phyloP scores from a whole-genome alignment of 257 asterid species.

The Prunella vulgaris region DNA sequence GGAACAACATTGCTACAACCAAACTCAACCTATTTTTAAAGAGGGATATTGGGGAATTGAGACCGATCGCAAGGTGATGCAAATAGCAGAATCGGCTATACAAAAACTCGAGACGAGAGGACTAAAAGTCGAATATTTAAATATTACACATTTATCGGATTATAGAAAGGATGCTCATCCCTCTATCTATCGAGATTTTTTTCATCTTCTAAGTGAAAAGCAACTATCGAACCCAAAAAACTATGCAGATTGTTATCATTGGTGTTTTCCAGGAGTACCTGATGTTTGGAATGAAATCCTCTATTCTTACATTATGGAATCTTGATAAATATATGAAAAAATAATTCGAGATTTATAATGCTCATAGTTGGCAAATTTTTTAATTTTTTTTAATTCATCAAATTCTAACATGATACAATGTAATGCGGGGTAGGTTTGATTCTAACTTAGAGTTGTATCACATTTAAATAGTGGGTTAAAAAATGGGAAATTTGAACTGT shows the following conservation, averaged over 20 bases:
- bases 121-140: slow-evolving; percentile 37
- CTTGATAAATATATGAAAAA: slow-evolving; percentile 8
- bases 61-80: slow-evolving; percentile 14
- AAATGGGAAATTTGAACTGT: background rate
- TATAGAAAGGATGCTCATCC: slow-evolving; percentile 67
- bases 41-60: slow-evolving; percentile 11
- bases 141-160: slow-evolving; percentile 59
- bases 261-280: slow-evolving; percentile 85
- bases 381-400: too few relatives aligned
- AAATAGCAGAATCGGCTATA: background rate
- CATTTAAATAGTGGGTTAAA: background rate
- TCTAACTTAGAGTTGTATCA: too few relatives aligned
- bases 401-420: background rate
- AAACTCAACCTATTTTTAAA: background rate
- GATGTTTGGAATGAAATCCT: slow-evolving; percentile 71
- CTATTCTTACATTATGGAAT: slow-evolving; percentile 17
- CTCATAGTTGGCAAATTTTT: background rate
- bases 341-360: background rate
- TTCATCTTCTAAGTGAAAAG: slow-evolving; percentile 24
- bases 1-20: background rate
- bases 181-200: slow-evolving; percentile 35
- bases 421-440: background rate
- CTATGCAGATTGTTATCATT: slow-evolving; percentile 50
- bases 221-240: slow-evolving; percentile 32
- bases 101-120: slow-evolving; percentile 14